Percentiles rank a stretch among this genome's conserved stretches.
phyloP scores from a whole-genome alignment of 192 early-diverging fungal species.

The Coemansia sp. region DNA sequence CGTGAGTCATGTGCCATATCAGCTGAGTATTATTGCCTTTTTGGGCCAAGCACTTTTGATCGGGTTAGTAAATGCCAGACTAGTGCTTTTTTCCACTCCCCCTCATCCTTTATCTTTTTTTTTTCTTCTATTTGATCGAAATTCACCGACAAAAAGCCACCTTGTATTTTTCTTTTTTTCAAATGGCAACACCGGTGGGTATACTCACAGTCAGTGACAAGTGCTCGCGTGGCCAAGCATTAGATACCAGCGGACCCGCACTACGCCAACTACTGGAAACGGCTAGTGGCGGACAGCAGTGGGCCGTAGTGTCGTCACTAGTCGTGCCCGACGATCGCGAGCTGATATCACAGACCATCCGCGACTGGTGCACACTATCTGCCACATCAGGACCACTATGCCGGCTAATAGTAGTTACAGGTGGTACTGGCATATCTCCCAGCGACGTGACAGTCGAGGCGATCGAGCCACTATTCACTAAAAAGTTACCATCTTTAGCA shows the following conservation, averaged over 20 bases:
- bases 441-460: constrained; percentile 91
- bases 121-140: neutral
- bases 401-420: constrained; percentile 79
- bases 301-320: constrained; percentile 36
- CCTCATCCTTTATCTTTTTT: neutral
- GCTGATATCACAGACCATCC: constrained; percentile 58
- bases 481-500: constrained; percentile 73
- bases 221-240: constrained; percentile 51
- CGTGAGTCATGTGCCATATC: too few relatives aligned
- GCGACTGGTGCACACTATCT: constrained; percentile 51
- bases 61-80: too few relatives aligned
- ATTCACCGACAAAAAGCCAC: neutral
- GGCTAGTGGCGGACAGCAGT: constrained; percentile 12
- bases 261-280: constrained; percentile 33
- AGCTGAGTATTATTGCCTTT: too few relatives aligned
- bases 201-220: constrained; percentile 69
- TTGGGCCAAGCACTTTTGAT: too few relatives aligned
- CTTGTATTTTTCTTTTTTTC: neutral
- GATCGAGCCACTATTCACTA: constrained; percentile 70
- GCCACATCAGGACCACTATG: constrained; percentile 28
- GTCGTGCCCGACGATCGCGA: constrained; percentile 61
- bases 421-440: constrained; percentile 91
- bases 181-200: constrained; percentile 26
- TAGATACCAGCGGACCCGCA: constrained; percentile 70
- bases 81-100: neutral